Base-by-base conservation (phyloP, 2,329 filamentous ascomycete species). In the Coleophoma eucalyptorum region DNA sequence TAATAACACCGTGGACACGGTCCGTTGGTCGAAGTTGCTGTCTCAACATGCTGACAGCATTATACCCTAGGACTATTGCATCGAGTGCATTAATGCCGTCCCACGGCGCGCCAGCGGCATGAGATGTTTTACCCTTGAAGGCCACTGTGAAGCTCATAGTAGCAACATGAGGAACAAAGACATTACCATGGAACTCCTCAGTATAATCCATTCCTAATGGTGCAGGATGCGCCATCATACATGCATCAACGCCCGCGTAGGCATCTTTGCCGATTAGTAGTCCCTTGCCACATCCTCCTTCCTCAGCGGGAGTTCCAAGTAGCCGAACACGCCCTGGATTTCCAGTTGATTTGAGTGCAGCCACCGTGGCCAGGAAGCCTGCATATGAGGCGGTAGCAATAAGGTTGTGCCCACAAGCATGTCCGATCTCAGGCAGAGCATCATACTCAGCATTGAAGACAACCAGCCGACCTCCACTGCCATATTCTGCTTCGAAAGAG, bases 401-500 rank as follows among this genome's bases (percentile, higher is more conserved):
- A 37, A 74, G 58, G 44, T 74, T 73, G 62, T 74, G 71, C 4
- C 71, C 71, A 47, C 71, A 74, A 19, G 68, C 66, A 55, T 74
- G 71, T 6, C 70, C 71, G 12, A 72, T 74, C 1, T 62, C 66
- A 0, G 72, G 73, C 1, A 76, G 65, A 1, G 72, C 73, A 49
- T 77, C 74, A 48, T 75, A 75, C 55, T 75, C 72, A 46, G 68
- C 69, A 50, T 71, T 72, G 48, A 70, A 64, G 8, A 69, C 60
- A 31, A 73, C 59, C 0, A 72, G 65, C 2, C 68, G 67, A 5
- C 71, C 70, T 3, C 70, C 72, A 0, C 63, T 59, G 31, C 77
- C 77, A 31, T 64, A 60, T 13, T 71, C 64, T n/a, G 68, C 72
- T 38, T 72, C 71, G 53, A 81, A 80, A 4, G 75, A 69, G 0